Base-by-base conservation (phyloP, 2,329 filamentous ascomycete genomes). In the Colletotrichum simmondsii region DNA sequence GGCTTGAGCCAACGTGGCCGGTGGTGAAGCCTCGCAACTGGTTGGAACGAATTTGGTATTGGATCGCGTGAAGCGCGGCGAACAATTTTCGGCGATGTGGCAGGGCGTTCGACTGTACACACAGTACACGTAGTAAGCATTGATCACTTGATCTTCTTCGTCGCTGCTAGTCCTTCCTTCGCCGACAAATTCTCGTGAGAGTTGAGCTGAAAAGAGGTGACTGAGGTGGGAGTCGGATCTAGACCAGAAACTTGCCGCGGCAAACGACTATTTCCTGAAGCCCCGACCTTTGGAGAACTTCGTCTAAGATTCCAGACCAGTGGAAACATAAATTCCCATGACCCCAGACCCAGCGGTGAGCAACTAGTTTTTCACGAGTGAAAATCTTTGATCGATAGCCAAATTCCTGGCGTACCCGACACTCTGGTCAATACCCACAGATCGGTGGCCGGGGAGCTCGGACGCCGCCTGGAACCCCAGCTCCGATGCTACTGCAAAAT, bases 41-140 rank as follows among this genome's bases (percentile, higher is more conserved):
- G 70, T 67, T 83, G 22, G 80, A 84, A 77, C 80, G 80, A 60
- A 78, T 84, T 2, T 84, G 83, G 82, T 83, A 83, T 57, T 84
- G 83, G 83, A 80, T 85, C 70, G 82, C 82, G 12, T 85, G 68
- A 70, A n/a, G 56, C 58, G 61, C 69, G 37, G 32, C 84, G 83
- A 4, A 12, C 22, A 2, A 12, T 54, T 46, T 12, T 35, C 37
- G 16, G 32, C 19, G 26, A 54, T 14, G 46, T 16, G 61, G 61
- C 12, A 19, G 22, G 42, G 5, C 28, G 11, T 14, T 19, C 30
- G 5, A 32, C 11, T 12, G n/a, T 24, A 63, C 26, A 35, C 16
- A 19, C 4, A 4, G n/a, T 4, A 64, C 12, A 28, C 28, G 22
- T 22, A 16, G 12, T 1, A 5, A 2, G 4, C 24, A 7, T 14